Evolutionary conservation across 2,329 filamentous ascomycete species (phyloP).

Genomic region (Apiospora rasikravindrae): DNA sequence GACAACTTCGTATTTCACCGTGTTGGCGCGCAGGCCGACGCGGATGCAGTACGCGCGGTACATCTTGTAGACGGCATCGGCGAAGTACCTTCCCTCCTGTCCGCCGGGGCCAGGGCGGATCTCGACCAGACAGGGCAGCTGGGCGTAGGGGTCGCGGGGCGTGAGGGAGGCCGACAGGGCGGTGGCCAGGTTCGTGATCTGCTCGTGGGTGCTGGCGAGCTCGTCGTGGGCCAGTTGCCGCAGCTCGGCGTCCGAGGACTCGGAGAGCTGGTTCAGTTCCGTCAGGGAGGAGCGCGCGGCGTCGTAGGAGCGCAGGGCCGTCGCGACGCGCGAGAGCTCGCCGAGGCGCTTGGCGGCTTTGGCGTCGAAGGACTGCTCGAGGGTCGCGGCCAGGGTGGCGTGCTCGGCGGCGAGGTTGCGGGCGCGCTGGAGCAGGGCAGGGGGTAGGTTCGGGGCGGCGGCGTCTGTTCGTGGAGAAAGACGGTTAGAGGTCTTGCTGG

Average conservation of each 20-base stretch:
- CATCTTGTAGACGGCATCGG: constrained; percentile 87
- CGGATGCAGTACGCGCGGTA: constrained; percentile 80
- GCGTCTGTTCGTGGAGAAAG: constrained; percentile 31
- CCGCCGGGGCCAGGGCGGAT: constrained; percentile 92
- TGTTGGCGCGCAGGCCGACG: constrained; percentile 66
- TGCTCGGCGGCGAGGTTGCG: constrained; percentile 63
- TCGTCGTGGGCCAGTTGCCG: constrained; percentile 82
- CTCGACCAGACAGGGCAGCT: constrained; percentile 89
- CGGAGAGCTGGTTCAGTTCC: constrained; percentile 59
- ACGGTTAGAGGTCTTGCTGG: constrained; percentile 19
- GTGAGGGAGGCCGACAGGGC: constrained; percentile 79
- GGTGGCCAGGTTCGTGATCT: constrained; percentile 67
- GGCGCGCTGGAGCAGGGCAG: constrained; percentile 65
- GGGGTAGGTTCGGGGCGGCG: constrained; percentile 48
- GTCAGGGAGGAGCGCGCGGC: constrained; percentile 55
- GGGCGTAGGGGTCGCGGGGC: constrained; percentile 86
- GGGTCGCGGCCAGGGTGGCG: constrained; percentile 54
- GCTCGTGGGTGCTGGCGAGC: constrained; percentile 66
- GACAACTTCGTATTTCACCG: constrained; percentile 81
- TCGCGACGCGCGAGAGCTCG: constrained; percentile 63
- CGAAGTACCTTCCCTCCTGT: constrained; percentile 89
- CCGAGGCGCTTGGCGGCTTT: constrained; percentile 64
- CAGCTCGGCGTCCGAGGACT: constrained; percentile 70
- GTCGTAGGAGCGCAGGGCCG: constrained; percentile 65
- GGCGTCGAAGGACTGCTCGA: constrained; percentile 61